Evolutionary conservation across 208 protist genomes (phyloP), one percentile per base, ranked within the genome.

Genomic region (Trypanosoma brucei): DNA sequence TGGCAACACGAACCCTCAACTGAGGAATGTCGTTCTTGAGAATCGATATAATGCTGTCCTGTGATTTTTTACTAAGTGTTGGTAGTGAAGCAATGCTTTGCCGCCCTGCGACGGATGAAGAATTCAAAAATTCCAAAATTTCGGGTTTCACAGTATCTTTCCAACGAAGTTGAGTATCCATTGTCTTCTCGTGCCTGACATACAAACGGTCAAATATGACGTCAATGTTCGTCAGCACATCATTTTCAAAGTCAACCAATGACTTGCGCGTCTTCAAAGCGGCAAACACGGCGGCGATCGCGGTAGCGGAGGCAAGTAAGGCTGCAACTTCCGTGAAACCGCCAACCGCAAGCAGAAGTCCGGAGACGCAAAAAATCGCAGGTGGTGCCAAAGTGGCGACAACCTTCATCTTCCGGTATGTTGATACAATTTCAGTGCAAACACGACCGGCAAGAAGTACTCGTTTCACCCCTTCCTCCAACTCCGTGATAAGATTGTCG

Each of bases 401-500:
- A 1, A 65, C 3, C 49, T 82, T 70, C 2, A 67, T 65, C 35
- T 72, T 65, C 1, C 58, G 71, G 68, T 81, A 80, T 33, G 83
- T 65, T 48, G 66, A 72, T 36, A 76, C 70, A 55, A 91, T 55
- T 30, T 72, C 36, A 58, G 68, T 83, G 44, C 76, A 77, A 2
- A 83, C 81, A 4, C 70, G 66, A 2, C 71, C 70, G 6, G 81
- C 78, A 3, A 91, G 75, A 0, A 88, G 66, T n/a, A 86, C 72
- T 30, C 71, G 73, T 38, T 71, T 65, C 5, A 76, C 74, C 52
- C 72, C 76, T 59, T 91, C 84, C 57, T 91, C 84, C 7, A 74
- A 78, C 54, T 87, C 84, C 0, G 84, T 87, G 55, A 91, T 80
- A 33, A 88, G 68, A 65, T 91, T 91, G 68, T 91, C 84, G 42